Conservation (phyloP, 768 basidiomycete genomes). For the Auricularia sp. region DNA sequence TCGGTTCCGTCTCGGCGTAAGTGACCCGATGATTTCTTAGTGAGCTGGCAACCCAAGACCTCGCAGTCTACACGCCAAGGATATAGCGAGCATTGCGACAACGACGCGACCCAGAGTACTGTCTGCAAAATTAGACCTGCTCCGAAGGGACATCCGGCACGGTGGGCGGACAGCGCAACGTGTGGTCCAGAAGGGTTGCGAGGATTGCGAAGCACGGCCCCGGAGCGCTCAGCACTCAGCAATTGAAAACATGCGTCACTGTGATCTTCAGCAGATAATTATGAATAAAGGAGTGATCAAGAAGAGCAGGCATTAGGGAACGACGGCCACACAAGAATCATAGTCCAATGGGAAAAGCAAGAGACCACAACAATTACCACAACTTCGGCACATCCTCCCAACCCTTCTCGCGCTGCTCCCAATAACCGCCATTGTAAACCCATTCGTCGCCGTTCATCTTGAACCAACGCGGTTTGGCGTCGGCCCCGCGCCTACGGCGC, state of each 20-base stretch:
- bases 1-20: neutral
- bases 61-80: slow-evolving; percentile 5
- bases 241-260: no score
- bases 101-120: slow-evolving; percentile 19
- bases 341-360: neutral
- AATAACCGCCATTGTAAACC: slow-evolving; percentile 71
- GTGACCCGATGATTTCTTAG: neutral
- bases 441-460: slow-evolving; percentile 58
- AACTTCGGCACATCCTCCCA: slow-evolving; percentile 33
- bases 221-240: no score
- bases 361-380: slow-evolving; percentile 6
- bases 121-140: neutral
- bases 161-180: neutral
- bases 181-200: neutral
- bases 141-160: neutral
- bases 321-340: no score
- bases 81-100: neutral
- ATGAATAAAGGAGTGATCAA: neutral
- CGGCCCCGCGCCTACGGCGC: slow-evolving; percentile 50
- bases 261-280: neutral
- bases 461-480: slow-evolving; percentile 66
- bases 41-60: neutral
- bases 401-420: slow-evolving; percentile 58
- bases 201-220: neutral
- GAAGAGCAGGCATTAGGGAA: neutral